Percentiles rank a stretch among this genome's conserved stretches.
phyloP scores from a whole-genome alignment of 805 yeast genomes.

The Schizosaccharomyces japonicus region DNA sequence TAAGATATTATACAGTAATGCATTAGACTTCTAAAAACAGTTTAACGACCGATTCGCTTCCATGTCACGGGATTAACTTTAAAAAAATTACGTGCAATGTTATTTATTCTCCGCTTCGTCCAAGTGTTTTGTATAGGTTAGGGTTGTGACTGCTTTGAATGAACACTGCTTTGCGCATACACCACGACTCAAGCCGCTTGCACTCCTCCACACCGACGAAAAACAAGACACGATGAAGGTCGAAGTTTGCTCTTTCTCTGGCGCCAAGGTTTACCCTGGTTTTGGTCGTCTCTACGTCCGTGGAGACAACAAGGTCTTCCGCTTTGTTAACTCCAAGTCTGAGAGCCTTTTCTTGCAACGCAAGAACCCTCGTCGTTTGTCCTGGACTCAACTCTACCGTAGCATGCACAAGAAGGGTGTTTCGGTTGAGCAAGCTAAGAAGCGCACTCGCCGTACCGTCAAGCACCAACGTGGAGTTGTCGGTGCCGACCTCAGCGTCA shows the following conservation, averaged over 20 bases:
- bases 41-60: too few relatives aligned
- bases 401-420: slow-evolving; percentile 99
- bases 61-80: too few relatives aligned
- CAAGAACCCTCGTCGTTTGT: slow-evolving; percentile 99
- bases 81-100: too few relatives aligned
- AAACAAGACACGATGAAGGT: slow-evolving; percentile 5
- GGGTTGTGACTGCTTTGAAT: too few relatives aligned
- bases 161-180: too few relatives aligned
- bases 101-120: too few relatives aligned
- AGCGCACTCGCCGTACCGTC: slow-evolving; percentile 90
- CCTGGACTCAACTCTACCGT: slow-evolving; percentile 99
- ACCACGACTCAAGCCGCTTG: too few relatives aligned
- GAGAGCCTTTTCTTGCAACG: slow-evolving; percentile 97
- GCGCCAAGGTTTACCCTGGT: slow-evolving; percentile 99
- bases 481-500: slow-evolving; percentile 96
- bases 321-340: slow-evolving; percentile 94
- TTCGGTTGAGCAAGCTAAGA: slow-evolving; percentile 76
- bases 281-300: slow-evolving; percentile 92
- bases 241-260: slow-evolving; percentile 37
- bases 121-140: too few relatives aligned
- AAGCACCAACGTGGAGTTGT: slow-evolving; percentile 98
- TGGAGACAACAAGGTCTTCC: slow-evolving; percentile 98
- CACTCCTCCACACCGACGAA: too few relatives aligned
- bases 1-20: too few relatives aligned
- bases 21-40: too few relatives aligned